Base-by-base conservation (phyloP, 2,329 filamentous ascomycete genomes). In the Blastomyces parvus region DNA sequence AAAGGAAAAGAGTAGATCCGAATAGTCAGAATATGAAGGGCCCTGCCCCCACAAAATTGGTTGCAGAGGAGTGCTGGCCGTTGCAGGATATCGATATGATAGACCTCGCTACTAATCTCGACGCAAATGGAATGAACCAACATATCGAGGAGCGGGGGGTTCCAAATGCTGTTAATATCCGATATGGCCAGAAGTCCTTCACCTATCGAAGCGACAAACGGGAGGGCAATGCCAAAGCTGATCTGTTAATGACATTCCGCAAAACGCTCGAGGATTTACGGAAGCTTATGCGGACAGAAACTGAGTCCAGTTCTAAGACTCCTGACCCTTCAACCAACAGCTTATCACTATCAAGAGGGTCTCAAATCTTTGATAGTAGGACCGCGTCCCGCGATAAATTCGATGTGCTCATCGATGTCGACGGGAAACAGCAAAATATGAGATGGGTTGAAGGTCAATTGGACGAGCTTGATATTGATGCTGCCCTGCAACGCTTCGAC, bases 371-470 rank as follows among this genome's bases (percentile, higher is more conserved):
- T 17, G 90, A 94, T 71, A 88, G 85, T 8, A 77, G 91, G 11
- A 91, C 90, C 1, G 86, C 87, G 66, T 86, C 88, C 69, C 91
- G 91, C 72, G 90, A 95, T 73, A 79, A 80, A 48, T 78, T 79
- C 22, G 84, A 81, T 65, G 88, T 96, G 78, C 84, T 96, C 62
- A 92, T 99, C 68, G 94, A 99, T 70, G 90, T 96, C 17, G 94
- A 97, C 70, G 94, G 94, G 59, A 96, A 96, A 71, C 92, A 97
- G 74, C 91, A 97, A 73, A 97, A 94, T 73, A 83, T 99, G 57
- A 89, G 93, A 61, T 97, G 91, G 91, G 91, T 99, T 0, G 94
- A 99, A 74, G 86, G 87, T 61, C 91, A 97, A 76, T 89, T 99
- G 74, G 94, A 99, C 72, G 91, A 96, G 71, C 84, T 99, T 6